Evolutionary conservation across 208 protist genomes (phyloP), one percentile per base, ranked within the genome.

Genomic region (Herpetomonas tarakana): DNA sequence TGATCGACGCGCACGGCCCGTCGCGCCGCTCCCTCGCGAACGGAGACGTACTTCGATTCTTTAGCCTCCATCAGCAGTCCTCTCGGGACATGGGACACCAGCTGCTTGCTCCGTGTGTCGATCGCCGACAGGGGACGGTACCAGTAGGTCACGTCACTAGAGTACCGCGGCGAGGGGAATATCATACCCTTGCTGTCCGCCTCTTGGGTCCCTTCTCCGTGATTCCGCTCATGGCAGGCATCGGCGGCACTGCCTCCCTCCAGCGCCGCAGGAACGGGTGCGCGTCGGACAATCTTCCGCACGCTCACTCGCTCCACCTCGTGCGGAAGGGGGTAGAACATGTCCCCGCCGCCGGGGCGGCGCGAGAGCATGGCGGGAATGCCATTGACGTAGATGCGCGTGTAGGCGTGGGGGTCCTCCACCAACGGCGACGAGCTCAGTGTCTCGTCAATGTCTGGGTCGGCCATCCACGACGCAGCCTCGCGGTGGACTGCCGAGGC

Each of bases 291-390:
- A 19, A 59, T 7, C 19, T 59, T 59, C 24, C 45, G 38, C 22
- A 50, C 11, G 41, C 38, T 56, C 50, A 76, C 49, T 19, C 66
- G 59, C 24, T 68, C 65, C 41, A 62, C 41, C 55, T 91, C 85
- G 54, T 89, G 81, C 11, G 88, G 85, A 50, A 94, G 70, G 9
- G 80, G 76, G 55, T 88, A 91, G 65, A 96, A 96, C 68, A 93
- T 82, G 51, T 92, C 86, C 2, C 90, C 86, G 0, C 90, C 90
- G 3, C 90, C 90, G 0, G 86, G 86, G 3, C 80, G 69, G 7
- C 72, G 74, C 1, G 86, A 86, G 12, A 96, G 44, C 25, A 96
- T 62, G 38, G 82, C 69, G 0, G 90, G 83, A 19, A 92, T 31
- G 0, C 90, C 90, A 57, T 96, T 96, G 21, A 93, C 62, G 45